Conservation (phyloP, 1,139 yeast species). For the Chernovozyma aurita region DNA sequence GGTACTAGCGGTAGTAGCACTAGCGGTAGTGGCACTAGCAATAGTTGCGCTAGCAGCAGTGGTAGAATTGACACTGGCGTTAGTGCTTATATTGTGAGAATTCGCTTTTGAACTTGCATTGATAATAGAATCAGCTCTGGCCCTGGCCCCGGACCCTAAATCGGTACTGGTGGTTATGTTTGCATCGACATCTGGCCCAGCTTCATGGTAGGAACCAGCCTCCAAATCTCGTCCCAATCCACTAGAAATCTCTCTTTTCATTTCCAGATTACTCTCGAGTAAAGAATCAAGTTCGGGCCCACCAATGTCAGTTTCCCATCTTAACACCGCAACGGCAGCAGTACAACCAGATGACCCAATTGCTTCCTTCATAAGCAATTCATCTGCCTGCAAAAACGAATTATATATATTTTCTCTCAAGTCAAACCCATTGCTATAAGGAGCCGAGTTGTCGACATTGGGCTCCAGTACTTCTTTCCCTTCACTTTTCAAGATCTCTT, state of each 20-base stretch:
- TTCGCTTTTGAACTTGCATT: too few species aligned
- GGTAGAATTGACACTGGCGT: constrained; percentile 1
- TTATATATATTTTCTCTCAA: constrained; percentile 54
- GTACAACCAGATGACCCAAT: constrained; percentile 83
- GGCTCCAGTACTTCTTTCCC: constrained; percentile 4
- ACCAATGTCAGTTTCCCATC: constrained; percentile 61
- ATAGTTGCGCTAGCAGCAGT: constrained; percentile 7
- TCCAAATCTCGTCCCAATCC: constrained; percentile 22
- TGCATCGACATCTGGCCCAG: constrained; percentile 1
- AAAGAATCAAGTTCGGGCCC: too few species aligned
- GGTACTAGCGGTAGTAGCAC: background rate
- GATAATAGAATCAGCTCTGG: too few species aligned
- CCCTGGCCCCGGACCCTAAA: too few species aligned
- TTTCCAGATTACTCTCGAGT: background rate
- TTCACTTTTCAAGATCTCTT: constrained; percentile 32
- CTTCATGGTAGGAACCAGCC: background rate
- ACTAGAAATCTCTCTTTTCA: background rate
- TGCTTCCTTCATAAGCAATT: constrained; percentile 53
- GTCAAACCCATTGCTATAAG: constrained; percentile 22
- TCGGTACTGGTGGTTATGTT: constrained; percentile 1
- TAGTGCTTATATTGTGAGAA: too few species aligned
- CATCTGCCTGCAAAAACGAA: constrained; percentile 72
- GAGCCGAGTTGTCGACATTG: constrained; percentile 7
- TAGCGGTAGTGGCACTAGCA: constrained; percentile 5
- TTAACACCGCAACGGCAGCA: constrained; percentile 87